Base-by-base conservation (phyloP, 2,329 filamentous ascomycete genomes). In the Talaromyces piceae region DNA sequence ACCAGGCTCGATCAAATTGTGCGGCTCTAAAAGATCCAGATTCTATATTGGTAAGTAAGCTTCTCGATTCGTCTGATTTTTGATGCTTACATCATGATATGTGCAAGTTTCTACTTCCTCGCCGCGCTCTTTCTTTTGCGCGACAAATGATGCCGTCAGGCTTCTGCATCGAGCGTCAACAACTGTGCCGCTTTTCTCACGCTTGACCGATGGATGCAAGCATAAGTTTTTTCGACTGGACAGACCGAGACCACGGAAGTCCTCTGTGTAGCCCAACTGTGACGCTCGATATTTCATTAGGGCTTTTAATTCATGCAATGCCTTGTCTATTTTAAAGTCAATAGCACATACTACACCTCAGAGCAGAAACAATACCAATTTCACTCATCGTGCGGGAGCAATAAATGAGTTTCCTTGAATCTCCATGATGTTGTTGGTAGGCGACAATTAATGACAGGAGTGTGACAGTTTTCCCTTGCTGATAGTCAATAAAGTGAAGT, bases 301-400 rank as follows among this genome's bases (percentile, higher is more conserved):
- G 22, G 84, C 84, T 67, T 93, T 90, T 60, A 98, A 69, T 70
- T 98, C 93, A 8, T 88, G 88, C 48, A 98, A 72, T 0, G 94
- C 93, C 72, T 98, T 98, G 67, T 98, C 93, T 54, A 43, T 20
- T 47, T 27, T 8, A 16, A 33, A 37, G 50, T 20, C 45, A 47
- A 39, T 28, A 9, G 18, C n/a, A 25, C 44, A 20, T 22, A 5
- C n/a, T 20, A 52, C n/a, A 28, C 18, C 37, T 16, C 37, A 12
- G 20, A 44, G 5, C 30, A n/a, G 37, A 46, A 13, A 18, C 16
- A 43, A 31, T 45, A 54, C 52, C 52, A 63, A 98, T 98, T 73
- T 98, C 93, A 31, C 93, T 98, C 91, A 98, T 98, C 51, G 93
- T 98, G 74, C 93, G 90, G 57, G 93, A 98, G 76, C 93, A 98